Evolutionary conservation across 2,329 filamentous ascomycete species (phyloP), one percentile per base, ranked within the genome.

Genomic region (Claviceps sp.): DNA sequence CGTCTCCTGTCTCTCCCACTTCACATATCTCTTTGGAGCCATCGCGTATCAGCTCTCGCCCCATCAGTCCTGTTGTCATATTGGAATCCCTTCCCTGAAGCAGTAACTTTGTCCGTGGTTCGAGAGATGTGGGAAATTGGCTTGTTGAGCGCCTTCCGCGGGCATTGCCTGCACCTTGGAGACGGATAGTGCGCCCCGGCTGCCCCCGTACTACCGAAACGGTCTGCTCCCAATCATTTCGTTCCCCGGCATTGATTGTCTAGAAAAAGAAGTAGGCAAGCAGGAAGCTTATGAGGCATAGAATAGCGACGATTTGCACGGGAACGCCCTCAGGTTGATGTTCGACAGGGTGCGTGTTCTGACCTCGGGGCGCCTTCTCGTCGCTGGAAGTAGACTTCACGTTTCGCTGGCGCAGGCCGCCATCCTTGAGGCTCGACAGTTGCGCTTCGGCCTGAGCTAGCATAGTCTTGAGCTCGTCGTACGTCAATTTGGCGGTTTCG

Each of bases 181-280:
- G 10, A 34, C 10, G 10, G 30, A 10, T 10, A 4, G 10, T 34
- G 10, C 30, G 10, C 8, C 10, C 30, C 10, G 30, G 30, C 22
- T 44, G 13, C 17, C 22, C 42, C 42, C 19, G 22, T 44, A 11
- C 6, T 19, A 19, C 11, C 7, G 22, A n/a, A 4, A 42, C 7
- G 22, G 13, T 44, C 42, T 44, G 10, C 40, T 16, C 2, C 42
- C 19, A 44, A 26, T 24, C 16, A 17, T 34, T 8, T 8, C 8
- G n/a, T n/a, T 8, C 16, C 16, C 30, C 10, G 10, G n/a, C 14
- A 40, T n/a, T 14, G 24, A 5, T 1, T 7, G 16, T 34, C 42
- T 82, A 98, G 70, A 98, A 98, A 75, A 98, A 89, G 69, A 97
- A 81, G 71, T 96, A 98, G 52, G 89, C 93, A 60, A 97, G 78